phyloP scores from a whole-genome alignment of 2,329 filamentous ascomycete genomes.

The Chrysosporium queenslandicum region DNA sequence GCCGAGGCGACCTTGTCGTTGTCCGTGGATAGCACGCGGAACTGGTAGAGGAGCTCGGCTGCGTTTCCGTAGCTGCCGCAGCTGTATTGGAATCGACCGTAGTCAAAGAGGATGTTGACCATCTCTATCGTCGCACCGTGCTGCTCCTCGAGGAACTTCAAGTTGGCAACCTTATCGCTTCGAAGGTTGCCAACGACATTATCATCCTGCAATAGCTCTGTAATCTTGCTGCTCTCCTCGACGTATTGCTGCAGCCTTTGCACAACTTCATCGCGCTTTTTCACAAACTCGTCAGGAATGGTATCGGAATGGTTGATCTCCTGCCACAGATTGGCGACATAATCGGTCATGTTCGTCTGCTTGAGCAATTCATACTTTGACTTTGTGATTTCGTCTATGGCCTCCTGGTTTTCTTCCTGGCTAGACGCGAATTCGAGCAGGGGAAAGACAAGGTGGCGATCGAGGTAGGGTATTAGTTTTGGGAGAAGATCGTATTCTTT shows the following conservation, averaged over 20 bases:
- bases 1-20: constrained; percentile 94
- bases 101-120: constrained; percentile 92
- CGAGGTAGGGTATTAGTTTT: constrained; percentile 82
- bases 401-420: constrained; percentile 62
- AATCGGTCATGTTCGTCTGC: constrained; percentile 98
- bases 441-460: constrained; percentile 92
- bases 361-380: constrained; percentile 91
- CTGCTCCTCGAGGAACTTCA: constrained; percentile 94
- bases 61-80: constrained; percentile 88
- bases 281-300: constrained; percentile 72
- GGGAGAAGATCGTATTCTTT: constrained; percentile 72
- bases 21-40: constrained; percentile 94
- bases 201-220: constrained; percentile 73
- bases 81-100: constrained; percentile 95
- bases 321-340: constrained; percentile 82
- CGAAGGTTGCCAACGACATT: constrained; percentile 83
- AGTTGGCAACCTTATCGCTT: constrained; percentile 96
- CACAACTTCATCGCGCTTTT: constrained; percentile 83
- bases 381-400: constrained; percentile 58
- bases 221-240: constrained; percentile 80
- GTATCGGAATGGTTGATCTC: constrained; percentile 73
- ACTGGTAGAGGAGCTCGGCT: constrained; percentile 89
- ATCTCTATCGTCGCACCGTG: constrained; percentile 91
- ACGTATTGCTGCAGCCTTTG: constrained; percentile 71
- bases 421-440: constrained; percentile 83